A percentile compares a stretch with the other conserved stretches of the same genome.
phyloP scores from a whole-genome alignment of 1,284 basidiomycete genomes.

The Ceratobasidium sp. region DNA sequence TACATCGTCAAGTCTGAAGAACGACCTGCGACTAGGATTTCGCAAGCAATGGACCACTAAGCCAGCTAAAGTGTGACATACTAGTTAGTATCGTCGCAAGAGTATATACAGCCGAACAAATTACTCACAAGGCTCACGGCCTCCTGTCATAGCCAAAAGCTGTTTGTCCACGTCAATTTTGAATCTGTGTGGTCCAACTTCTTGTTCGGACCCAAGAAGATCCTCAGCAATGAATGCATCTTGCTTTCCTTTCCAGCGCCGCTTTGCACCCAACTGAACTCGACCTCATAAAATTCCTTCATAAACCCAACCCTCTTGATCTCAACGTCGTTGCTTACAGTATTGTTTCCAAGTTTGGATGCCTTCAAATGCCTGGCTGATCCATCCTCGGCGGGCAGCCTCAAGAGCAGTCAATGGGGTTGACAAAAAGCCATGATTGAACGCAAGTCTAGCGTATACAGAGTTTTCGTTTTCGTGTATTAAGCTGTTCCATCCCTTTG shows the following conservation, averaged over 20 bases:
- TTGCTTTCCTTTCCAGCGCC: constrained; percentile 21
- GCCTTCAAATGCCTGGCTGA: background rate
- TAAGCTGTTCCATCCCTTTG: background rate
- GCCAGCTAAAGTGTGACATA: background rate
- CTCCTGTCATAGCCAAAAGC: constrained; percentile 22
- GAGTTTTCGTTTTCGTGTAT: background rate
- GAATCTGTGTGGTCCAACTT: constrained; percentile 9
- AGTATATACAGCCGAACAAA: background rate
- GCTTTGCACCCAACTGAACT: background rate
- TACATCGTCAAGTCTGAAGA: constrained; percentile 12
- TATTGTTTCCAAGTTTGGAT: constrained; percentile 6
- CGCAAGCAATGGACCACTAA: constrained; percentile 31
- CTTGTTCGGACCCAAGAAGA: constrained; percentile 3
- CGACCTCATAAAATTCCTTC: background rate
- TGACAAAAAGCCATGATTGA: background rate
- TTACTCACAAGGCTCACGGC: background rate
- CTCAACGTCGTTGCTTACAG: background rate
- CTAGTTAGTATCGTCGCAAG: background rate
- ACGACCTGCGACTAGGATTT: background rate
- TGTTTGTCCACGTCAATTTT: constrained; percentile 21
- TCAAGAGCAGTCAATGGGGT: constrained; percentile 3
- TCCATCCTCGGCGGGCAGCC: constrained; percentile 13
- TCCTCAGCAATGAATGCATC: background rate
- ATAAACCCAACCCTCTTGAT: background rate
- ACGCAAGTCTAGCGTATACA: constrained; percentile 1